Conservation (phyloP, 495 filamentous ascomycete species). For the Arthonia radiata region DNA sequence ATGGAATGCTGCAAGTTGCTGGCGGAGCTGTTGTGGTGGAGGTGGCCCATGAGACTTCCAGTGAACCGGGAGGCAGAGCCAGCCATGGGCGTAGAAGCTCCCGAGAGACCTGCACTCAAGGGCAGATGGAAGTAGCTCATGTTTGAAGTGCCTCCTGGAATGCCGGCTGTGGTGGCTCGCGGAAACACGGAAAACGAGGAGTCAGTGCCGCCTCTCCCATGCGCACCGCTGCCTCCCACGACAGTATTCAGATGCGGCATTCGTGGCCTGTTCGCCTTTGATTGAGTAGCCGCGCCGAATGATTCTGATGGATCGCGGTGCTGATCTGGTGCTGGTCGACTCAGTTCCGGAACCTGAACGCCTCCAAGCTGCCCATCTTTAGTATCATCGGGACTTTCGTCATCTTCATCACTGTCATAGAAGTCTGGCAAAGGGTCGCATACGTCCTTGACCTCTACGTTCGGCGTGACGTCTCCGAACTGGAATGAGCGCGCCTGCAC, state of each 20-base stretch:
- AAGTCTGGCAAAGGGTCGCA: constrained; percentile 90
- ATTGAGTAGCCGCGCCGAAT: too few relatives aligned
- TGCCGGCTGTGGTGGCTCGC: constrained; percentile 45
- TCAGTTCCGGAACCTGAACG: too few relatives aligned
- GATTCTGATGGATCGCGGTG: too few relatives aligned
- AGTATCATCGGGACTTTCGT: constrained; percentile 19
- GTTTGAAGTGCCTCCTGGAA: constrained; percentile 68
- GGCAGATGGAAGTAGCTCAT: constrained; percentile 79
- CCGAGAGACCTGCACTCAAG: constrained; percentile 52
- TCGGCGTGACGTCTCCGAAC: constrained; percentile 61
- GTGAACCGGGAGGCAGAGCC: constrained; percentile 11
- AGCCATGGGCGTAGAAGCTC: constrained; percentile 65
- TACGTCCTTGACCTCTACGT: constrained; percentile 84
- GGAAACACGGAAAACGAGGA: constrained; percentile 36
- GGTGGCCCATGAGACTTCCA: constrained; percentile 2
- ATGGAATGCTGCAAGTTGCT: constrained; percentile 6
- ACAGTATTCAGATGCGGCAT: too few relatives aligned
- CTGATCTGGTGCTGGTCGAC: too few relatives aligned
- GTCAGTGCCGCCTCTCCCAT: constrained; percentile 19
- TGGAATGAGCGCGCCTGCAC: constrained; percentile 86
- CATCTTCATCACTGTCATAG: constrained; percentile 61
- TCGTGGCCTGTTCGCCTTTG: too few relatives aligned
- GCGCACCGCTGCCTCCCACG: too few relatives aligned
- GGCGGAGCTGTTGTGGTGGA: constrained; percentile 9
- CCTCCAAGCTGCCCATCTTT: too few relatives aligned